Evolutionary conservation across 768 basidiomycete genomes (phyloP).

Genomic region (Lactarius akahatsu): DNA sequence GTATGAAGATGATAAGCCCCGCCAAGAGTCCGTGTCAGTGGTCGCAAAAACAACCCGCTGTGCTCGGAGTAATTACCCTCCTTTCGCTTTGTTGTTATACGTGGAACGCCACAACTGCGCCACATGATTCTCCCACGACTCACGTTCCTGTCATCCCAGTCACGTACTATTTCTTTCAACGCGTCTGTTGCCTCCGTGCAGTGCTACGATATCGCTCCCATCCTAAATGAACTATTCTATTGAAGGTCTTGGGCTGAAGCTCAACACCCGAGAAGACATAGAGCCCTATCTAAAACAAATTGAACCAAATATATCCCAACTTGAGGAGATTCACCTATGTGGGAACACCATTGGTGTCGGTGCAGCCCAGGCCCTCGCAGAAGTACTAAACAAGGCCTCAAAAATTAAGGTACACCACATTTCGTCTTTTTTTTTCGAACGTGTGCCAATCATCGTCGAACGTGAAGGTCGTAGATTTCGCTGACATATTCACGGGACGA

Average conservation of each 20-base stretch:
- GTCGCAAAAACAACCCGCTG: no score
- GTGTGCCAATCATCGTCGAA: background rate
- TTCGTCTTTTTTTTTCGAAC: slow-evolving; percentile 12
- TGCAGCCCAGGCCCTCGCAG: slow-evolving; percentile 81
- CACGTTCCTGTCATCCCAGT: no score
- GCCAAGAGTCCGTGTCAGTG: no score
- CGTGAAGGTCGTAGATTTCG: slow-evolving; percentile 85
- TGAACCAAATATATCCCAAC: slow-evolving; percentile 48
- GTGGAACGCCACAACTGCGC: no score
- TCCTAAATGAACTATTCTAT: slow-evolving; percentile 43
- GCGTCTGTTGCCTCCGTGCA: background rate
- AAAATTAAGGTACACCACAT: slow-evolving; percentile 59
- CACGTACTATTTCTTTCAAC: background rate
- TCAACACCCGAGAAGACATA: slow-evolving; percentile 73
- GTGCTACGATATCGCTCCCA: slow-evolving; percentile 21
- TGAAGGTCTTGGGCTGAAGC: slow-evolving; percentile 73
- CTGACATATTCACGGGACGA: slow-evolving; percentile 97
- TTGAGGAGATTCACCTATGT: slow-evolving; percentile 90
- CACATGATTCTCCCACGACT: no score
- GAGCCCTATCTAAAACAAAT: slow-evolving; percentile 66
- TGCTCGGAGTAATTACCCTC: no score
- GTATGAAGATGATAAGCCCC: no score
- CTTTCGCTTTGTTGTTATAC: no score
- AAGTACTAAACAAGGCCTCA: slow-evolving; percentile 67
- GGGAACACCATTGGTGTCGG: slow-evolving; percentile 94